Evolutionary conservation across 1,139 yeast species (phyloP).

Genomic region (Geotrichum siamense): DNA sequence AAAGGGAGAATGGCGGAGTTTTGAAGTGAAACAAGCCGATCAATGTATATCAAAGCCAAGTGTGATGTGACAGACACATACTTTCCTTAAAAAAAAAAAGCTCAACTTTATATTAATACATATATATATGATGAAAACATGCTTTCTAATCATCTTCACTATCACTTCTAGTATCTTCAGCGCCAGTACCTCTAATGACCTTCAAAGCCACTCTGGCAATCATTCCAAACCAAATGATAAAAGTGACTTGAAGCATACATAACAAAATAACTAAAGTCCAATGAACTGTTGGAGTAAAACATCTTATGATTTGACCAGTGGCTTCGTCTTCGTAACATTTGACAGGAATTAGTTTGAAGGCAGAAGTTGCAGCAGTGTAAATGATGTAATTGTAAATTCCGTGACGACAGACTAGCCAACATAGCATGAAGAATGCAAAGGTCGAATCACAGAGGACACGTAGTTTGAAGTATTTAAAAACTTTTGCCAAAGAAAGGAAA

Average conservation of each 20-base stretch:
- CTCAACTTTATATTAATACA: neutral
- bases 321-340: conserved; percentile 26
- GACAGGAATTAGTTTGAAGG: conserved; percentile 24
- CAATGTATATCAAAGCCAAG: too few species aligned
- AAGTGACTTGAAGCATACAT: conserved; percentile 61
- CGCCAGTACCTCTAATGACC: conserved; percentile 56
- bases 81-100: neutral
- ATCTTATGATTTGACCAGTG: conserved; percentile 35
- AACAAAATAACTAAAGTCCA: conserved; percentile 50
- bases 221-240: conserved; percentile 66
- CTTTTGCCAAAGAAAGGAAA: conserved; percentile 62
- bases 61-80: too few species aligned
- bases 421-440: conserved; percentile 58
- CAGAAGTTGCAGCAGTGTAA: conserved; percentile 35
- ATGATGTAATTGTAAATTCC: conserved; percentile 63
- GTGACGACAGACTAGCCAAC: conserved; percentile 72
- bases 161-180: conserved; percentile 78
- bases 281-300: conserved; percentile 52
- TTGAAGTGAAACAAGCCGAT: too few species aligned
- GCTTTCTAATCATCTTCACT: conserved; percentile 30
- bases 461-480: conserved; percentile 65
- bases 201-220: conserved; percentile 62
- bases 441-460: conserved; percentile 54
- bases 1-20: too few species aligned
- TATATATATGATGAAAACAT: neutral